phyloP scores from a whole-genome alignment of 352 stramenopile genomes.

The Globisporangium radiosum region DNA sequence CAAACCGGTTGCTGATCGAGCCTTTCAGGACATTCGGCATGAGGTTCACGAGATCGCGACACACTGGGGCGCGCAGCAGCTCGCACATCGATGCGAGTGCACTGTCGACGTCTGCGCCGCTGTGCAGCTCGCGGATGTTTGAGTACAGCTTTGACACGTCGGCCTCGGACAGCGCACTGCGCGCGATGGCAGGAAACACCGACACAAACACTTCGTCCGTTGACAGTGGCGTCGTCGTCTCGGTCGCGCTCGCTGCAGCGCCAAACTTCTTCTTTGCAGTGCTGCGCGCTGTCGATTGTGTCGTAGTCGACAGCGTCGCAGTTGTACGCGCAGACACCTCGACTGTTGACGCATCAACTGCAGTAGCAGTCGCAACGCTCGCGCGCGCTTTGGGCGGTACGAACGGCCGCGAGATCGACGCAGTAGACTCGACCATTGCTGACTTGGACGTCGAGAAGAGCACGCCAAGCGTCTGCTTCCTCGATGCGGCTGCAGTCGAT shows the following conservation, averaged over 20 bases:
- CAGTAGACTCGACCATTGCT: slow-evolving; percentile 55
- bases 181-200: slow-evolving; percentile 44
- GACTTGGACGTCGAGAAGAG: slow-evolving; percentile 48
- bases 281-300: slow-evolving; percentile 4
- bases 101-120: slow-evolving; percentile 29
- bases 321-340: not conserved
- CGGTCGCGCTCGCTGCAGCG: not conserved
- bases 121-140: slow-evolving; percentile 52
- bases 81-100: slow-evolving; percentile 42
- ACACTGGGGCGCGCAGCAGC: slow-evolving; percentile 30
- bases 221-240: slow-evolving; percentile 2
- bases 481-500: slow-evolving; percentile 7
- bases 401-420: slow-evolving; percentile 65
- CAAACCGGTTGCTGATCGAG: slow-evolving; percentile 37
- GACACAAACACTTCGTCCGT: slow-evolving; percentile 18
- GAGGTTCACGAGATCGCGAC: slow-evolving; percentile 48
- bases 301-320: not conserved
- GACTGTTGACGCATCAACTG: not conserved
- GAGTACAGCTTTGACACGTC: slow-evolving; percentile 51
- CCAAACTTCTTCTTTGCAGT: slow-evolving; percentile 27
- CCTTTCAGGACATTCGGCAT: slow-evolving; percentile 59
- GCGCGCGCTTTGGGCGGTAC: slow-evolving; percentile 22
- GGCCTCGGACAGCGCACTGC: slow-evolving; percentile 36
- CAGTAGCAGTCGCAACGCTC: not conserved
- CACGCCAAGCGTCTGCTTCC: slow-evolving; percentile 44